phyloP scores from a whole-genome alignment of 768 basidiomycete species.

The Panaeolus papilionaceus region DNA sequence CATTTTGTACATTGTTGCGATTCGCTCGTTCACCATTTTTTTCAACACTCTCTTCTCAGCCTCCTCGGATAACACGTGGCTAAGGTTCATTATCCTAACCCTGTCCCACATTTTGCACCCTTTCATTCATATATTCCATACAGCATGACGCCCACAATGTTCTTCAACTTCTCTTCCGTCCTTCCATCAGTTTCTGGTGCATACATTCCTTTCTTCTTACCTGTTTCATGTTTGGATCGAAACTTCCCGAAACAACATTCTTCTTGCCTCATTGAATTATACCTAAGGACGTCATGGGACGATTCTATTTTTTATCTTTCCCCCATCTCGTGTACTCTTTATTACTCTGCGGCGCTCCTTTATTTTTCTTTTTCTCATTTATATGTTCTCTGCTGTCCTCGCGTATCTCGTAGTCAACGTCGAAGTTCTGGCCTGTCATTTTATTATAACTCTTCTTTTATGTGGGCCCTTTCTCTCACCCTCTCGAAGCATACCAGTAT shows the following conservation, averaged over 20 bases:
- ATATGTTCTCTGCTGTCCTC: background rate
- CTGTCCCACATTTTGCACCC: background rate
- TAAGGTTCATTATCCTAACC: background rate
- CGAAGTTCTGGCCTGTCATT: background rate
- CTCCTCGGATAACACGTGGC: slow-evolving; percentile 4
- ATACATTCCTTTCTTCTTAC: background rate
- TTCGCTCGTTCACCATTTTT: slow-evolving; percentile 14
- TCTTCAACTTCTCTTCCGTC: background rate
- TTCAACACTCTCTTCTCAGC: background rate
- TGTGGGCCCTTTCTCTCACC: background rate
- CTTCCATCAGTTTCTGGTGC: background rate
- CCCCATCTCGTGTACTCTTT: background rate
- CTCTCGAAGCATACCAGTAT: slow-evolving; percentile 5
- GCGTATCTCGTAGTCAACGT: background rate
- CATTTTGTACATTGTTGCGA: background rate
- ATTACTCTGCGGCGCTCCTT: background rate
- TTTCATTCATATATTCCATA: background rate
- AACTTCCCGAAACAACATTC: background rate
- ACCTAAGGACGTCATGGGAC: background rate
- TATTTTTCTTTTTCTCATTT: background rate
- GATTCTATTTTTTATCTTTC: slow-evolving; percentile 4
- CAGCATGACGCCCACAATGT: slow-evolving; percentile 12
- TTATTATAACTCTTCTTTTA: background rate
- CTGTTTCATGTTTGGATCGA: slow-evolving; percentile 4
- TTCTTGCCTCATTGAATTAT: slow-evolving; percentile 4